These are phyloP conservation scores for Rubus parviflorus DNA, from an alignment of 306 rosid species.

Conservation along the genomic window DNA sequence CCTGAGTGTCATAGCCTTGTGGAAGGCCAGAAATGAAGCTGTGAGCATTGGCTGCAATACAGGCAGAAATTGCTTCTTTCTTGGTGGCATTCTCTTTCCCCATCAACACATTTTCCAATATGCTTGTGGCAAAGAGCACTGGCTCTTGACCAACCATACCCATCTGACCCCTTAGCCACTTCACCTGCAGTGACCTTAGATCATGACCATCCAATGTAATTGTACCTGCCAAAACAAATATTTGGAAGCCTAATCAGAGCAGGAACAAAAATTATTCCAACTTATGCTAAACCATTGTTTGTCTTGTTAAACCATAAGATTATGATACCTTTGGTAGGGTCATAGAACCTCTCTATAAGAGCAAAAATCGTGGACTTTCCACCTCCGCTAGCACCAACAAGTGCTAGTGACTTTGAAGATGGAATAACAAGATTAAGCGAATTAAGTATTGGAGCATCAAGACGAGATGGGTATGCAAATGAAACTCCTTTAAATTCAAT, in stretches of 20 bases:
- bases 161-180: slow-evolving; percentile 83
- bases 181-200: slow-evolving; percentile 68
- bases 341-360: slow-evolving; percentile 85
- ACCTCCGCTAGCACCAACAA: slow-evolving; percentile 94
- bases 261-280: slow-evolving; percentile 6
- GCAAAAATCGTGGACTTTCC: slow-evolving; percentile 90
- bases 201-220: slow-evolving; percentile 81
- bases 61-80: slow-evolving; percentile 80
- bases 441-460: slow-evolving; percentile 50
- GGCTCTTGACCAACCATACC: slow-evolving; percentile 97
- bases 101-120: slow-evolving; percentile 85
- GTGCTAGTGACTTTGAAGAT: slow-evolving; percentile 66
- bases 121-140: slow-evolving; percentile 72
- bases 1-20: slow-evolving; percentile 84
- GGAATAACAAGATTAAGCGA: slow-evolving; percentile 67
- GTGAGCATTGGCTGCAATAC: slow-evolving; percentile 80
- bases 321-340: slow-evolving; percentile 61
- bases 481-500: slow-evolving; percentile 68
- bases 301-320: neutral
- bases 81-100: slow-evolving; percentile 77
- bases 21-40: slow-evolving; percentile 73
- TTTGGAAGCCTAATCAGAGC: slow-evolving; percentile 22
- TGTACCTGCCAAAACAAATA: slow-evolving; percentile 43
- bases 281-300: neutral
- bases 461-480: slow-evolving; percentile 82